phyloP scores from a whole-genome alignment of 805 yeast species.

The Nematodospora valgi region DNA sequence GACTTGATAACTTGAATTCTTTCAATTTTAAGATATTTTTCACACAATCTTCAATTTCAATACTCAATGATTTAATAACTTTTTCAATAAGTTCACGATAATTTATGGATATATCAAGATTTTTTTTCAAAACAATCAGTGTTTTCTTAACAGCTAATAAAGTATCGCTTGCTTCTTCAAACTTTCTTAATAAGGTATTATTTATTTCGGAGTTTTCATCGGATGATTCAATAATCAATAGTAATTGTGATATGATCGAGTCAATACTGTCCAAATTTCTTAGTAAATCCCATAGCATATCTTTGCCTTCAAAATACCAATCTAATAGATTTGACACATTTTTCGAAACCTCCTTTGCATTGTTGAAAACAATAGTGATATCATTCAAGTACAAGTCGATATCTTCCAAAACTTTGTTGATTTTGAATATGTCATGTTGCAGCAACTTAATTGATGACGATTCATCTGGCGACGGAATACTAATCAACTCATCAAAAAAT shows the following conservation, averaged over 20 bases:
- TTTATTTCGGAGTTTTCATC: constrained; percentile 4
- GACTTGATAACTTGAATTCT: constrained; percentile 17
- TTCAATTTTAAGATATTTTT: constrained; percentile 14
- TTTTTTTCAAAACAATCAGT: constrained; percentile 18
- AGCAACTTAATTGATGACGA: constrained; percentile 8
- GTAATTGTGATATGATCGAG: constrained; percentile 19
- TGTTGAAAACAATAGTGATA: constrained; percentile 14
- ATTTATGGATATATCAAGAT: constrained; percentile 24
- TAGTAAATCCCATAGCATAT: constrained; percentile 15
- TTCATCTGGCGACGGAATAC: constrained; percentile 14
- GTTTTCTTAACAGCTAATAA: constrained; percentile 23
- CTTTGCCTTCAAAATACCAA: constrained; percentile 27
- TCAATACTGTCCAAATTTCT: constrained; percentile 23
- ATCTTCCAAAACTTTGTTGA: constrained; percentile 26
- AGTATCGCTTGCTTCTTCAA: constrained; percentile 24
- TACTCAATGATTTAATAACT: constrained; percentile 20
- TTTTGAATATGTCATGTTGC: constrained; percentile 23
- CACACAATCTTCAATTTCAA: constrained; percentile 25
- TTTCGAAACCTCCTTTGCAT: constrained; percentile 7
- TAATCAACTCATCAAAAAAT: constrained; percentile 20
- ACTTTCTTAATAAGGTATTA: constrained; percentile 17
- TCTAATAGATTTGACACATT: constrained; percentile 11
- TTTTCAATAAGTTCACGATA: constrained; percentile 24
- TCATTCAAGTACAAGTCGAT: constrained; percentile 22
- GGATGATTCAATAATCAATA: constrained; percentile 15